Evolutionary conservation across 306 rosid species (phyloP).

Genomic region (Vachellia pachyceras): DNA sequence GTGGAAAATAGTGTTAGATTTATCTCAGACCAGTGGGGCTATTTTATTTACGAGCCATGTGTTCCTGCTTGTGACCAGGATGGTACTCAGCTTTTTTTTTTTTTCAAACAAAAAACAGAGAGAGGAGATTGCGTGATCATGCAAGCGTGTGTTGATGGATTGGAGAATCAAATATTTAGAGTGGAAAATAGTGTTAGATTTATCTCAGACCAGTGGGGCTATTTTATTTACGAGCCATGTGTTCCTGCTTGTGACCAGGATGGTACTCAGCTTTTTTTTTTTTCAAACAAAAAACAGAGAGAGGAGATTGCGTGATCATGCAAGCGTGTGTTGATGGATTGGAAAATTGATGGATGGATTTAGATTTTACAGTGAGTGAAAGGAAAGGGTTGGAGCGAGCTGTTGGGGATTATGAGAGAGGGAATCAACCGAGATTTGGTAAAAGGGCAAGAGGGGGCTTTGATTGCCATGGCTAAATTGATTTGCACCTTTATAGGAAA

Average conservation of each 20-base stretch:
- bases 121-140: too few relatives aligned
- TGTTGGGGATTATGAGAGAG: conserved; percentile 34
- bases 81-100: too few relatives aligned
- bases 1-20: too few relatives aligned
- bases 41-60: too few relatives aligned
- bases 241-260: background rate
- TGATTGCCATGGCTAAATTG: conserved; percentile 38
- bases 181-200: too few relatives aligned
- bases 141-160: too few relatives aligned
- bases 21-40: too few relatives aligned
- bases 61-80: too few relatives aligned
- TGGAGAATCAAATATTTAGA: too few relatives aligned
- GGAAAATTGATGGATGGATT: background rate
- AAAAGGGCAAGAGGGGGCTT: conserved; percentile 32
- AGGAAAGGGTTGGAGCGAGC: background rate
- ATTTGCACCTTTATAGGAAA: conserved; percentile 40
- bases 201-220: too few relatives aligned
- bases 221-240: too few relatives aligned
- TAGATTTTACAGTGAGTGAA: background rate
- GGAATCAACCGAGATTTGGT: conserved; percentile 50
- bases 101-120: too few relatives aligned
- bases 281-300: background rate
- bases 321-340: background rate
- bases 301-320: background rate
- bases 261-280: background rate